Conservation (phyloP, 352 stramenopile species). For the Phytophthora niederhauseri region DNA sequence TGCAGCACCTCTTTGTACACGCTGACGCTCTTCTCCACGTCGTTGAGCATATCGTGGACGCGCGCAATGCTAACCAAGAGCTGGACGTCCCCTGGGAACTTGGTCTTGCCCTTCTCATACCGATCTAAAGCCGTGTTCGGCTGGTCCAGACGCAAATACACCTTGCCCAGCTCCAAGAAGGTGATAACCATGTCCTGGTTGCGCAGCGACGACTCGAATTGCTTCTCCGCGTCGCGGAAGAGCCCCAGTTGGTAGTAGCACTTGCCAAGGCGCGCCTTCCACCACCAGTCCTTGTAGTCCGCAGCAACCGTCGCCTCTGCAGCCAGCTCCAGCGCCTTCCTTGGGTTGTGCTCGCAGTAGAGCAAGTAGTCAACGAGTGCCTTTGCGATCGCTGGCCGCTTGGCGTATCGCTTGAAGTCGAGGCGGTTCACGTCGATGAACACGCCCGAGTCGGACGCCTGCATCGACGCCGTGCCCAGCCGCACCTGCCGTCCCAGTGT, state of each 20-base stretch:
- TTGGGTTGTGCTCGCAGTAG: conserved; percentile 93
- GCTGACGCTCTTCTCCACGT: conserved; percentile 74
- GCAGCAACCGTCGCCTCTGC: conserved; percentile 88
- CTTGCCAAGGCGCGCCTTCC: conserved; percentile 94
- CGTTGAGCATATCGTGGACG: conserved; percentile 94
- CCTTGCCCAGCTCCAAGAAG: conserved; percentile 93
- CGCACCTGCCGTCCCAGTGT: conserved; percentile 91
- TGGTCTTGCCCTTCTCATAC: conserved; percentile 69
- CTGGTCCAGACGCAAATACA: conserved; percentile 95
- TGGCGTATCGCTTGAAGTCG: conserved; percentile 91
- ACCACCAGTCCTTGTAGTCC: conserved; percentile 96
- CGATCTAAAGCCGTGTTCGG: conserved; percentile 92
- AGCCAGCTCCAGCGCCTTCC: conserved; percentile 92
- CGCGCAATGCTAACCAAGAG: conserved; percentile 88
- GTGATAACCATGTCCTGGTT: conserved; percentile 92
- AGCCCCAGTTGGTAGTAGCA: conserved; percentile 95
- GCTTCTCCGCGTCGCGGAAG: conserved; percentile 93
- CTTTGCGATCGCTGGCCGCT: conserved; percentile 86
- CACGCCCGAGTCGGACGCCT: conserved; percentile 54
- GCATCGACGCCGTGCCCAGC: conserved; percentile 93
- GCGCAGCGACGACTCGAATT: conserved; percentile 90
- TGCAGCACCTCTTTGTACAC: conserved; percentile 91
- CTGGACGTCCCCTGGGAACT: conserved; percentile 81
- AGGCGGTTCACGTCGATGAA: conserved; percentile 94
- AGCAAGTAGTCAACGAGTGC: conserved; percentile 92